Conservation (phyloP, 495 filamentous ascomycete genomes). For the Podospora conica region DNA sequence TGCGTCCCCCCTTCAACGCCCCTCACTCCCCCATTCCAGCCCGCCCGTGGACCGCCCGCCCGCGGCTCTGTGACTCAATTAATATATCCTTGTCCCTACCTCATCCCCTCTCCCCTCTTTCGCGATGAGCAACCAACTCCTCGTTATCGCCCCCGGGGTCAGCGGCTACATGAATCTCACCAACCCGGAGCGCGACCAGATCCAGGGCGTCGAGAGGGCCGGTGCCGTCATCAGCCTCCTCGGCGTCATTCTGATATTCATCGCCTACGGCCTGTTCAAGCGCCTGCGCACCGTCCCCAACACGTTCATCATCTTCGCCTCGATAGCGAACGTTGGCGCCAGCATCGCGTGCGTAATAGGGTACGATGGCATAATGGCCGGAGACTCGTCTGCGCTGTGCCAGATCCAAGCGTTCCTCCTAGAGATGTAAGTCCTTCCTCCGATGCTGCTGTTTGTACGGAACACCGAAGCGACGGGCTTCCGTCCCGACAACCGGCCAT, state of each 20-base stretch:
- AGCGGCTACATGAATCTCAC: conserved; percentile 32
- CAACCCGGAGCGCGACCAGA: conserved; percentile 22
- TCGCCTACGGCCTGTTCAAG: conserved; percentile 56
- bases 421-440: conserved; percentile 42
- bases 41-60: too few species aligned
- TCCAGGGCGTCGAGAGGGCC: conserved; percentile 39
- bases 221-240: conserved; percentile 57
- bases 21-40: neutral
- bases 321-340: conserved; percentile 72
- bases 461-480: neutral
- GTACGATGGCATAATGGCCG: conserved; percentile 46
- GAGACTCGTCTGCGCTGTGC: conserved; percentile 53
- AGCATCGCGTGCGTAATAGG: conserved; percentile 72
- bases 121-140: conserved; percentile 13
- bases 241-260: conserved; percentile 62
- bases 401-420: conserved; percentile 74
- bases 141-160: conserved; percentile 14
- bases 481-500: neutral
- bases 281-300: conserved; percentile 71
- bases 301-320: conserved; percentile 74
- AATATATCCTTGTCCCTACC: conserved; percentile 17
- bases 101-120: conserved; percentile 8
- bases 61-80: conserved; percentile 3
- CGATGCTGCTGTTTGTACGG: neutral
- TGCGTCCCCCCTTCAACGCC: conserved; percentile 1